These are phyloP conservation scores for Vickermania ingenoplastis DNA, from an alignment of 208 protist species.

Conservation along the genomic window DNA sequence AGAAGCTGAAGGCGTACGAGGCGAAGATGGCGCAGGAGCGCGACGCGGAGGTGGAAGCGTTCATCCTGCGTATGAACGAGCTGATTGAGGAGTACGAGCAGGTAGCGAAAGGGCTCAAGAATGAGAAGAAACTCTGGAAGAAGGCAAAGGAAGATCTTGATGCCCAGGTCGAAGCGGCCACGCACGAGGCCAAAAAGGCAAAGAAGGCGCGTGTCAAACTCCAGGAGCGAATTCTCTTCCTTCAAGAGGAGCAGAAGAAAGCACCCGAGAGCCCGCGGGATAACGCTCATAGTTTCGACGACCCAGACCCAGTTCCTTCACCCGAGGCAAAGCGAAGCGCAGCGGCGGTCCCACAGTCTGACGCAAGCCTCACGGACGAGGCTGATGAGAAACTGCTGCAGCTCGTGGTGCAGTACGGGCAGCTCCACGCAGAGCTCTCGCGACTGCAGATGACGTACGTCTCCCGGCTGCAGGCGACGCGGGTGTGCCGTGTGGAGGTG, in stretches of 20 bases:
- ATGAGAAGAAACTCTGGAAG: constrained; percentile 71
- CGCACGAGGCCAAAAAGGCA: constrained; percentile 64
- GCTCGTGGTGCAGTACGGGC: constrained; percentile 12
- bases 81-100: constrained; percentile 80
- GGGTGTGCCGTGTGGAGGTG: constrained; percentile 49
- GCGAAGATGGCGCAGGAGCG: constrained; percentile 20
- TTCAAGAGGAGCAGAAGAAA: constrained; percentile 15
- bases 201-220: constrained; percentile 74
- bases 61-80: constrained; percentile 67
- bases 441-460: constrained; percentile 55
- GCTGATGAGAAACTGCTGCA: constrained; percentile 42
- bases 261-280: constrained; percentile 5
- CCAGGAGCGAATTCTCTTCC: constrained; percentile 28
- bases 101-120: constrained; percentile 37
- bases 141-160: constrained; percentile 43
- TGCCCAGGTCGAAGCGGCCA: constrained; percentile 27
- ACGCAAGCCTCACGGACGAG: constrained; percentile 20
- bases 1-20: constrained; percentile 14
- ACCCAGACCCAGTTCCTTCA: constrained; percentile 9
- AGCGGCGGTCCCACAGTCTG: background rate
- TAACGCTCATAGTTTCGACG: no score
- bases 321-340: background rate
- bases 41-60: constrained; percentile 40
- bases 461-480: constrained; percentile 40
- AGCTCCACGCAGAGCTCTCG: constrained; percentile 40